These are phyloP conservation scores for Emergomyces orientalis DNA, from an alignment of 2,329 filamentous ascomycete species.

Conservation along the genomic window DNA sequence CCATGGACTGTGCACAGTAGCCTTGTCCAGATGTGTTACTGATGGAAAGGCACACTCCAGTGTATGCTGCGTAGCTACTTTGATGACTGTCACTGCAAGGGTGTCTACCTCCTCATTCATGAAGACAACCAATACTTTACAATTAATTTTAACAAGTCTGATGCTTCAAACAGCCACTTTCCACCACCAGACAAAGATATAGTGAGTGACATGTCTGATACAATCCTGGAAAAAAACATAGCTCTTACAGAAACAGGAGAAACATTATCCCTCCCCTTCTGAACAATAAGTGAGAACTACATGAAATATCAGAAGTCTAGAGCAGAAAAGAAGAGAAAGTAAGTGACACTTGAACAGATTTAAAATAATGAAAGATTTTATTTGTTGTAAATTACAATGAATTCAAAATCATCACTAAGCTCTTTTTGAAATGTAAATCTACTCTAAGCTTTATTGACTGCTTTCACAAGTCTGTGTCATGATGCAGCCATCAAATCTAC, in stretches of 20 bases:
- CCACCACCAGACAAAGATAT: conserved; percentile 4
- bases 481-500: too few species aligned
- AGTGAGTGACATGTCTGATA: neutral
- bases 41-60: neutral
- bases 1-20: neutral
- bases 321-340: neutral
- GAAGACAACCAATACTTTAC: too few species aligned
- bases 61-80: neutral
- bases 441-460: neutral
- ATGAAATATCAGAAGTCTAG: neutral
- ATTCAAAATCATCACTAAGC: neutral
- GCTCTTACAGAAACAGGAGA: conserved; percentile 3
- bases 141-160: too few species aligned
- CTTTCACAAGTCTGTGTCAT: too few species aligned
- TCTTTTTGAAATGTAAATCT: neutral
- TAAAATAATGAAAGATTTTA: neutral
- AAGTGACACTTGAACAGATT: neutral
- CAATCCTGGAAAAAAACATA: neutral
- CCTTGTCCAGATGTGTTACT: neutral
- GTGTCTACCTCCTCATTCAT: too few species aligned
- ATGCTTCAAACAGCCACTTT: neutral
- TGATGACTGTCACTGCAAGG: neutral
- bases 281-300: conserved; percentile 1
- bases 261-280: neutral
- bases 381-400: neutral